A percentile compares a stretch with the other conserved stretches of the same genome.
Conservation (phyloP, 139 green algal species). For the Axilococcus clingmanii region DNA sequence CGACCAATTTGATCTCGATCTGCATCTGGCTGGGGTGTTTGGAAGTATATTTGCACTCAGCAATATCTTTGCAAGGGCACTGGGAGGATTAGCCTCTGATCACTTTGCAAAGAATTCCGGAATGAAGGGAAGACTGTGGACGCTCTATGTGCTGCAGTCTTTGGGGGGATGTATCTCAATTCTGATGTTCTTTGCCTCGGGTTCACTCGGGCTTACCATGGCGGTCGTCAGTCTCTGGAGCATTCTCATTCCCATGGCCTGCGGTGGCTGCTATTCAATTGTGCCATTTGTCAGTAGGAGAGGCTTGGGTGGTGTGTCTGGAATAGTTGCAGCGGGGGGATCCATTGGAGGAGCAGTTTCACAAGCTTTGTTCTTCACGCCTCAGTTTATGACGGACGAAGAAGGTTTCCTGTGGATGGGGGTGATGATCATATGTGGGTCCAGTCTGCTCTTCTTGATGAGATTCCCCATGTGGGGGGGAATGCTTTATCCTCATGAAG, state of each 20-base stretch:
- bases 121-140: slow-evolving; percentile 68
- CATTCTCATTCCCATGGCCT: slow-evolving; percentile 35
- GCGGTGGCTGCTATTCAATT: slow-evolving; percentile 61
- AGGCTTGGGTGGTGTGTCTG: slow-evolving; percentile 74
- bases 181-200: slow-evolving; percentile 52
- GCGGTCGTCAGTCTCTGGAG: slow-evolving; percentile 75
- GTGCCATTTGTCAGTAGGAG: slow-evolving; percentile 71
- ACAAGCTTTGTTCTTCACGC: slow-evolving; percentile 82
- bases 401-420: slow-evolving; percentile 82
- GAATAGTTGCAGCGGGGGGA: slow-evolving; percentile 82
- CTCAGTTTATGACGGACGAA: slow-evolving; percentile 30
- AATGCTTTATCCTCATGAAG: slow-evolving; percentile 59
- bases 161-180: slow-evolving; percentile 68
- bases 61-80: slow-evolving; percentile 83
- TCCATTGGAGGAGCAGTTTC: slow-evolving; percentile 78
- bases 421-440: slow-evolving; percentile 66
- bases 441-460: slow-evolving; percentile 52
- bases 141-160: slow-evolving; percentile 57
- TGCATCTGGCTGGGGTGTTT: slow-evolving; percentile 46
- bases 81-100: slow-evolving; percentile 69
- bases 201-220: slow-evolving; percentile 61
- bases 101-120: slow-evolving; percentile 28
- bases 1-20: slow-evolving; percentile 52
- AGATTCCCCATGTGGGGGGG: slow-evolving; percentile 92
- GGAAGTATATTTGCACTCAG: slow-evolving; percentile 76